Conservation (phyloP, 352 stramenopile species). For the Pythium scleroteichum region DNA sequence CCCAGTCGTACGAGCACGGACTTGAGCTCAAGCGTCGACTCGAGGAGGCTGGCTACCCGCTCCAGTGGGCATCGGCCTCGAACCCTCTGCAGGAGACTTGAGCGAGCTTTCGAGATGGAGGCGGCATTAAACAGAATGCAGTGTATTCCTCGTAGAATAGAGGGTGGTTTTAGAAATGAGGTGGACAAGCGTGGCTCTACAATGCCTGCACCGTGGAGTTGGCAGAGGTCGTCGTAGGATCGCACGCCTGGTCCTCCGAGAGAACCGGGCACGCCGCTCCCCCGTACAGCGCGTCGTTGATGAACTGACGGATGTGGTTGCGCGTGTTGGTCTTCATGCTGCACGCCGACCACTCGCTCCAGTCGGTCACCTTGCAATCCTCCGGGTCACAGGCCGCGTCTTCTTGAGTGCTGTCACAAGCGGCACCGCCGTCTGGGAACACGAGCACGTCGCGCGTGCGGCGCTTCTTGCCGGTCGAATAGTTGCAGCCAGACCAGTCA, state of each 20-base stretch:
- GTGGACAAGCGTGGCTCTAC: not conserved
- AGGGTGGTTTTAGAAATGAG: not conserved
- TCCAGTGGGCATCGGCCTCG: constrained; percentile 68
- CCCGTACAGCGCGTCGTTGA: not conserved
- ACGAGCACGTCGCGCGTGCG: constrained; percentile 36
- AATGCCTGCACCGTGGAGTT: too few species aligned
- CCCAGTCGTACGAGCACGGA: constrained; percentile 92
- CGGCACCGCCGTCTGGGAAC: constrained; percentile 30
- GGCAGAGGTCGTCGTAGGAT: not conserved
- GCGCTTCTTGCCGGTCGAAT: constrained; percentile 30
- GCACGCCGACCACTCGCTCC: constrained; percentile 42
- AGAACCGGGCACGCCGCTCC: not conserved
- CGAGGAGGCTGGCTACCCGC: constrained; percentile 83
- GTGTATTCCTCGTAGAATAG: too few species aligned
- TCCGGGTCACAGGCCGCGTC: constrained; percentile 42
- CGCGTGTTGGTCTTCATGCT: constrained; percentile 36
- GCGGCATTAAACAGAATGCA: too few species aligned
- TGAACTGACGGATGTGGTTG: constrained; percentile 27
- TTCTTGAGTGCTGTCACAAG: constrained; percentile 41
- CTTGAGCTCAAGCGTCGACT: constrained; percentile 87
- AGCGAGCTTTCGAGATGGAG: too few species aligned
- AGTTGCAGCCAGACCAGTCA: constrained; percentile 41
- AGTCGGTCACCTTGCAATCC: constrained; percentile 38
- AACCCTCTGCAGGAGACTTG: constrained; percentile 28
- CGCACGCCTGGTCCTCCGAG: not conserved